Percentiles rank a stretch among this genome's conserved stretches.
Evolutionary conservation across 106 monocot genomes (phyloP).

Genomic region (Dioscorea zingiberensis): DNA sequence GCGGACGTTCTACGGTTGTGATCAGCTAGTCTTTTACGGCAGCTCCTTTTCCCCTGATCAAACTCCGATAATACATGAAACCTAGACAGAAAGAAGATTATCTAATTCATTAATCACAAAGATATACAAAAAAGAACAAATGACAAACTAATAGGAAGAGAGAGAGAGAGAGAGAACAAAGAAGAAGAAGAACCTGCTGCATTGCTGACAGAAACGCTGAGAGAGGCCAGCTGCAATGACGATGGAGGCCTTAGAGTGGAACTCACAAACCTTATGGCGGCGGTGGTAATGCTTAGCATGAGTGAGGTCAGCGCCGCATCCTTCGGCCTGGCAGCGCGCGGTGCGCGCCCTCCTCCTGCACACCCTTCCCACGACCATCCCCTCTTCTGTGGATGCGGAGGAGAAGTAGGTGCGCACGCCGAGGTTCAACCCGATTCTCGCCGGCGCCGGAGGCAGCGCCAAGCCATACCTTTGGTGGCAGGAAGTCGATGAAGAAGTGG

Average conservation of each 20-base stretch:
- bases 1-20: conserved; percentile 35
- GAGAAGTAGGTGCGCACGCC: conserved; percentile 40
- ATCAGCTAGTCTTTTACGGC: conserved; percentile 36
- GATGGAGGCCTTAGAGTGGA: conserved; percentile 71
- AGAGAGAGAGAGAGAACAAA: not conserved
- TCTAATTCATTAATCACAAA: not conserved
- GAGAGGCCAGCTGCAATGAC: conserved; percentile 64
- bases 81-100: conserved; percentile 3
- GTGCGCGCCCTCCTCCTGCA: conserved; percentile 16
- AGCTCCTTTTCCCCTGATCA: conserved; percentile 41
- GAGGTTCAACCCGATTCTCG: conserved; percentile 32
- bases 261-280: conserved; percentile 83
- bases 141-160: not conserved
- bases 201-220: conserved; percentile 95
- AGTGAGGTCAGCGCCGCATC: conserved; percentile 60
- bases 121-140: not conserved
- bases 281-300: conserved; percentile 75
- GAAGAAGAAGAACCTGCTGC: conserved; percentile 56
- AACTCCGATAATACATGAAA: conserved; percentile 41
- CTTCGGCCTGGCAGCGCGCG: conserved; percentile 73
- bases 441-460: conserved; percentile 10
- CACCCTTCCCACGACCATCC: conserved; percentile 17
- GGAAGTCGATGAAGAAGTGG: not conserved
- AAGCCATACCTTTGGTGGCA: conserved; percentile 11
- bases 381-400: conserved; percentile 23